Evolutionary conservation across 768 basidiomycete genomes (phyloP), one percentile per base, ranked within the genome.

Genomic region (Russula compacta): DNA sequence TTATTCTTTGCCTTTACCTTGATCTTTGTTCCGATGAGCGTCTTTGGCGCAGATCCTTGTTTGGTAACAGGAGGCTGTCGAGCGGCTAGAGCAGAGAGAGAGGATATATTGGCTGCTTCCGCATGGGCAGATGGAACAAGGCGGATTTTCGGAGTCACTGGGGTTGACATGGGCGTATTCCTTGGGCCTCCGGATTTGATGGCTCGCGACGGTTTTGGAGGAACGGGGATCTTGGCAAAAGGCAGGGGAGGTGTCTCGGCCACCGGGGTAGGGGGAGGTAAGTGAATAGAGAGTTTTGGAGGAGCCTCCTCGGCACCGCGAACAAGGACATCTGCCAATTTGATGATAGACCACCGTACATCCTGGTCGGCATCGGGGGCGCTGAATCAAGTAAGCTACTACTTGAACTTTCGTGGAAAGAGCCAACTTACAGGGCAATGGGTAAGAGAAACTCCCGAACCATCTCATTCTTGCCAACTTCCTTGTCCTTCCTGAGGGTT

Each of bases 341-440:
- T 98, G 68, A 98, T 78, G 52, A 95, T 75, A 65, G 87, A 91
- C 84, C 92, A 91, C 49, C 94, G 86, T 43, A 95, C 88, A 74
- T 95, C 90, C 68, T 90, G 81, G 71, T 97, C 93, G 57, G 84
- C 79, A 61, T 87, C 84, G 0, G 86, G 79, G 36, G 85, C 82
- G 36, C 92, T 94, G 61, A 4, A 35, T 51, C 9, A 24, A 40
- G 19, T 53, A 36, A 48, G 10, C 58, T 47, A 8, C 52, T 12
- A 40, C 24, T 0, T 7, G 36, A 24, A 35, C 50, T 4, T 40
- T 32, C 21, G 60, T 48, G 35, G 12, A 52, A 36, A n/a, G 24
- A 46, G 19, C 35, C 36, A 3, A 73, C 83, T 66, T 73, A 97
- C 95, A 92, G 75, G 43, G 86, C 82, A 58, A 90, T 85, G 2